Conservation (phyloP, 768 basidiomycete species). For the Russula brevipes region DNA sequence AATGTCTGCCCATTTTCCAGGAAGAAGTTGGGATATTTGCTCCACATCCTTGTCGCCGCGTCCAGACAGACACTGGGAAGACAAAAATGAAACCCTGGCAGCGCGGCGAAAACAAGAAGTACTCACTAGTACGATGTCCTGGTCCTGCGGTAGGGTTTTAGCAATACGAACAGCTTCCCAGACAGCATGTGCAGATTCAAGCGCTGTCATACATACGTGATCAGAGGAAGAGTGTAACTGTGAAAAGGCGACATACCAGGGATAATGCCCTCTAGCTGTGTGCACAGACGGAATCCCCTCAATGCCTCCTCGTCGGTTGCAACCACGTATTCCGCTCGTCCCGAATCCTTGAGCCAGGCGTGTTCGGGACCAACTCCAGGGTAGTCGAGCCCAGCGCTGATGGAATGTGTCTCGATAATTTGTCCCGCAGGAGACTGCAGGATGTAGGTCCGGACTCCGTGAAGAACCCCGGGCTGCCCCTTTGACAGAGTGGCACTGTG, state of each 20-base stretch:
- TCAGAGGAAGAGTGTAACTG: conserved; percentile 7
- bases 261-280: conserved; percentile 94
- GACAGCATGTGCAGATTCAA: conserved; percentile 94
- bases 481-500: conserved; percentile 93
- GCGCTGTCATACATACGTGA: conserved; percentile 44
- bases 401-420: conserved; percentile 95
- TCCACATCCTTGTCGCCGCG: conserved; percentile 98
- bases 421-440: conserved; percentile 86
- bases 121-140: conserved; percentile 87
- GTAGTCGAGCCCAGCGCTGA: conserved; percentile 94
- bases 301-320: conserved; percentile 94
- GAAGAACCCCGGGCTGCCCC: conserved; percentile 90
- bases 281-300: conserved; percentile 85
- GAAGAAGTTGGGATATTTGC: conserved; percentile 89
- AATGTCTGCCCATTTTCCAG: conserved; percentile 87
- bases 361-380: conserved; percentile 98
- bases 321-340: conserved; percentile 86
- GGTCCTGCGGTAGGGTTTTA: conserved; percentile 74
- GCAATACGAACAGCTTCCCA: conserved; percentile 89
- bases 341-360: conserved; percentile 93
- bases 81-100: neutral
- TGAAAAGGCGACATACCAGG: conserved; percentile 52
- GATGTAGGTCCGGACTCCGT: conserved; percentile 94
- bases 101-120: neutral
- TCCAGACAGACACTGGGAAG: conserved; percentile 77